Base-by-base conservation (phyloP, 2,329 filamentous ascomycete genomes). In the Xylariaceae sp. region DNA sequence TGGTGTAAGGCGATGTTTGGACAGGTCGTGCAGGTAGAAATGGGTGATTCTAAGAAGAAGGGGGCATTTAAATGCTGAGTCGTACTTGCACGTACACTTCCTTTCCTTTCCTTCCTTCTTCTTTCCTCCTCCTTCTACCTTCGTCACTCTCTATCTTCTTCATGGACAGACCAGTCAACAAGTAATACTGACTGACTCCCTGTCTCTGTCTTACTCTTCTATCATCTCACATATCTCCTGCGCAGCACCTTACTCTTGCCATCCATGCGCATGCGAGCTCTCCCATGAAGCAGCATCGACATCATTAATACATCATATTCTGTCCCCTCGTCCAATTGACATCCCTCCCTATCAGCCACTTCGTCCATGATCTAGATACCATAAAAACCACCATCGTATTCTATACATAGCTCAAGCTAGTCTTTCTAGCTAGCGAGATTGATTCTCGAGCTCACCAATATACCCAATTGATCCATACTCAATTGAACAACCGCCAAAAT, bases 401-500 rank as follows among this genome's bases (percentile, higher is more conserved):
- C 15, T 39, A 18, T 52, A 15, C 11, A 52, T 18, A 18, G 17
- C 50, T 18, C 23, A 30, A 30, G 23, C 23, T 30, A 30, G 23
- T 30, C 23, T 30, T 30, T 30, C 23, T 30, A 30, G 23, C 17
- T 30, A 30, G 23, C 23, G 23, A 30, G 23, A 30, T 30, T 30
- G 23, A 30, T 42, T 47, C 13, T 17, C 37, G 17, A 8, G 2
- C 47, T n/a, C 55, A 18, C 30, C 42, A 35, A 53, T n/a, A 37
- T 30, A 30, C 23, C 5, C 23, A 30, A 30, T 30, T 2, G 23
- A 30, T 30, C 5, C 17, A 53, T 7, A 48, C 34, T 34, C 55
- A 56, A 57, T 58, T 53, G 50, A 53, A 53, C 55, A 42, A 42
- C 9, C 37, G 3, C 10, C 57, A 63, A 62, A 44, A 68, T 68